A percentile compares a stretch with the other conserved stretches of the same genome.
phyloP scores from a whole-genome alignment of 257 asterid genomes.

The Eustoma russellianum region DNA sequence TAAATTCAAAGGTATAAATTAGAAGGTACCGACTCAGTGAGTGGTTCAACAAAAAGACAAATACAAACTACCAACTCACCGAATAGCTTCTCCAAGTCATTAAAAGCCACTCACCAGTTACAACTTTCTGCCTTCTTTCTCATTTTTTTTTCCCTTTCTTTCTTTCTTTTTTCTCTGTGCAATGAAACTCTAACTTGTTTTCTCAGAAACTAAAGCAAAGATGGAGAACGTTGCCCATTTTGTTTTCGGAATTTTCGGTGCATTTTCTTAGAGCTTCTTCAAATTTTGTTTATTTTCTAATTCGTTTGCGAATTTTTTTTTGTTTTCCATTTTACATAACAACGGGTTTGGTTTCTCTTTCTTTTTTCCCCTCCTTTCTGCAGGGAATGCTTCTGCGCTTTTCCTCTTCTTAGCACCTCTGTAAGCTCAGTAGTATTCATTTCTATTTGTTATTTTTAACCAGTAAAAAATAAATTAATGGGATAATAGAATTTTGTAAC shows the following conservation, averaged over 20 bases:
- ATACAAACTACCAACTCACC: no score
- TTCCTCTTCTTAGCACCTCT: slow-evolving; percentile 73
- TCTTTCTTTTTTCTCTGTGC: no score
- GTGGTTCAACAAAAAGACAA: no score
- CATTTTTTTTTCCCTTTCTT: no score
- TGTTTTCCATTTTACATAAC: background rate
- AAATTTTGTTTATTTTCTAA: background rate
- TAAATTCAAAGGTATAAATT: no score
- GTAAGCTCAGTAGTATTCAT: slow-evolving; percentile 22
- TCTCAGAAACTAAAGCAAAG: background rate
- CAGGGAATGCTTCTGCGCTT: slow-evolving; percentile 71
- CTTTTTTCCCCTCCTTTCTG: background rate
- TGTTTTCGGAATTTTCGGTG: slow-evolving; percentile 50
- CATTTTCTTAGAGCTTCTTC: background rate
- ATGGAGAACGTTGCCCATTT: slow-evolving; percentile 30
- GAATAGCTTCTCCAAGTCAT: no score
- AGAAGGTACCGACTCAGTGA: no score
- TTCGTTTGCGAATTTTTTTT: no score
- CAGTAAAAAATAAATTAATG: no score
- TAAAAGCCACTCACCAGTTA: background rate
- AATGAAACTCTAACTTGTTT: no score
- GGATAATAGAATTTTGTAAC: no score
- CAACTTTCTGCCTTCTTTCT: background rate
- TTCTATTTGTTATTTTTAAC: no score
- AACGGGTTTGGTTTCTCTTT: background rate